Conservation (phyloP, 129 eudicot species). For the Flaveria bidentis region DNA sequence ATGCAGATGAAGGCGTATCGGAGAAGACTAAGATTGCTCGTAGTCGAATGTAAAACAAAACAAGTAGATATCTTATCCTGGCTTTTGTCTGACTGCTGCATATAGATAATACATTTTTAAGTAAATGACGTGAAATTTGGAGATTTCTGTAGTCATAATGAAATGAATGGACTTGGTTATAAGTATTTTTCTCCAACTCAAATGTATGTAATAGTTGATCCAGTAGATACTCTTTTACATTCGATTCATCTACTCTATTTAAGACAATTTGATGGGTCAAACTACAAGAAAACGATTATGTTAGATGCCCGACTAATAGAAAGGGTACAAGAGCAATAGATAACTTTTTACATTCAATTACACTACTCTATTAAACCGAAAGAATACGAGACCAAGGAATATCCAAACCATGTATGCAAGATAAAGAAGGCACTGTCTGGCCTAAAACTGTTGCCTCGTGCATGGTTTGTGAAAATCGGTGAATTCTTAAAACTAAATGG, state of each 20-base stretch:
- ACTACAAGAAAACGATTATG: not conserved
- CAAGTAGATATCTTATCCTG: conserved; percentile 5
- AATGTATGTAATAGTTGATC: no score
- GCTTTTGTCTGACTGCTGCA: conserved; percentile 3
- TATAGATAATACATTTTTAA: not conserved
- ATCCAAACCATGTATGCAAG: not conserved
- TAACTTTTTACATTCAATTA: no score
- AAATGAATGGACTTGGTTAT: not conserved
- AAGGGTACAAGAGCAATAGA: no score
- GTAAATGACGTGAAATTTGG: not conserved
- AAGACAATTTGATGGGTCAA: no score
- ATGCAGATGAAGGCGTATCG: conserved; percentile 9
- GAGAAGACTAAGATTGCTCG: conserved; percentile 19
- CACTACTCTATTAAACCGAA: not conserved
- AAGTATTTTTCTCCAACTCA: no score
- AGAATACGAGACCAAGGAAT: not conserved
- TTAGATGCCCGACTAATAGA: not conserved
- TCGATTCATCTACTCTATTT: no score
- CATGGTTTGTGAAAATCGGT: not conserved
- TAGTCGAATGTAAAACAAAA: not conserved
- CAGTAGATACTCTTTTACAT: no score
- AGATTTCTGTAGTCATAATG: conserved; percentile 1
- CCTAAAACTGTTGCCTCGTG: not conserved
- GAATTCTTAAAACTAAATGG: not conserved
- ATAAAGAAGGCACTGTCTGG: not conserved